Conservation (phyloP, 2,329 filamentous ascomycete genomes). For the Sclerotinia subarctica region DNA sequence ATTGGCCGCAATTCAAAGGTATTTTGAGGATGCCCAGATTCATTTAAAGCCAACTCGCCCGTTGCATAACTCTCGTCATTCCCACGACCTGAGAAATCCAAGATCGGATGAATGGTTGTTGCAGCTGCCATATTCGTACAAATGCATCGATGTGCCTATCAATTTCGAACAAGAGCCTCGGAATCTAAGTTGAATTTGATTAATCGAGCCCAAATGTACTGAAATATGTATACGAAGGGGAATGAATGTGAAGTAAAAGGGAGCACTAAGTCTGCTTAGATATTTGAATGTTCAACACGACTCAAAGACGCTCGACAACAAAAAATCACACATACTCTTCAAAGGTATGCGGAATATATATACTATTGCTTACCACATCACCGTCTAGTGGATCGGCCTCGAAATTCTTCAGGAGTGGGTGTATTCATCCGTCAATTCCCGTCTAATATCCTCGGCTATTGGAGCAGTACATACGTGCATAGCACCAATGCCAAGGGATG, state of each 20-base stretch:
- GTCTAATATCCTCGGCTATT: not conserved
- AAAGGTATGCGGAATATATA: not conserved
- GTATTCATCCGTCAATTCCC: not conserved
- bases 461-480: not conserved
- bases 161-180: not conserved
- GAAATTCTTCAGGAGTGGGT: not conserved
- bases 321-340: not conserved
- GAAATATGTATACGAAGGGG: too few relatives aligned
- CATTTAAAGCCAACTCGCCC: not conserved
- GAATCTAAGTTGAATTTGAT: not conserved
- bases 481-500: not conserved
- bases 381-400: not conserved
- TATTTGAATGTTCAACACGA: not conserved
- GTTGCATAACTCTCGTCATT: conserved; percentile 24
- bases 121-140: not conserved
- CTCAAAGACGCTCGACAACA: not conserved
- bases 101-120: conserved; percentile 14
- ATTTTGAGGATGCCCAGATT: not conserved
- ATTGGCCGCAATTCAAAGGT: conserved; percentile 42
- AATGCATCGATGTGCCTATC: not conserved
- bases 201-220: not conserved
- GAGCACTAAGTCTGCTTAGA: not conserved
- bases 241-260: not conserved
- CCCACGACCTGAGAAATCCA: conserved; percentile 21
- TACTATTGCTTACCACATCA: not conserved